These are phyloP conservation scores for Neonectria coccinea DNA, from an alignment of 2,329 filamentous ascomycete species.

Conservation along the genomic window DNA sequence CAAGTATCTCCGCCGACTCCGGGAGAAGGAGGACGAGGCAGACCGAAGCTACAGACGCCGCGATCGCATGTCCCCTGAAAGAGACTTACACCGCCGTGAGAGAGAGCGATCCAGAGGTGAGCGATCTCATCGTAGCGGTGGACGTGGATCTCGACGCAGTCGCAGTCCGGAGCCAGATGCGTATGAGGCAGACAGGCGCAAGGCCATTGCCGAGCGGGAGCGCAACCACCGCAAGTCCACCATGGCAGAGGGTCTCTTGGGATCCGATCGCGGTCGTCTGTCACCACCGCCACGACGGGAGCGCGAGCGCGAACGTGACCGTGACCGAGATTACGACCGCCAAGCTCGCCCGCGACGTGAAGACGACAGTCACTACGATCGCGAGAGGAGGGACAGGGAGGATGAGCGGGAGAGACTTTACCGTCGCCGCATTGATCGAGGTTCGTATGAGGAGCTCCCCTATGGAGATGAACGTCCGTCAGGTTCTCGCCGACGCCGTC, in stretches of 20 bases:
- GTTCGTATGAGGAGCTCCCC: slow-evolving; percentile 87
- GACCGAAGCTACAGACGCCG: slow-evolving; percentile 73
- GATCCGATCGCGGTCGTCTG: slow-evolving; percentile 61
- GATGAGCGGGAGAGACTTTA: slow-evolving; percentile 91
- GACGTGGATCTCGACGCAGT: slow-evolving; percentile 72
- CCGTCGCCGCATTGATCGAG: slow-evolving; percentile 80
- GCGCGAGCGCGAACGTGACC: slow-evolving; percentile 56
- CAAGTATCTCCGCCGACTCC: slow-evolving; percentile 89
- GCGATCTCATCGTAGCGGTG: slow-evolving; percentile 70
- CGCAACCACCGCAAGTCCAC: slow-evolving; percentile 88
- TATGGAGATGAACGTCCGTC: slow-evolving; percentile 82
- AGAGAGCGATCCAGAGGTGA: slow-evolving; percentile 70
- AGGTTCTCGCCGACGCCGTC: slow-evolving; percentile 78
- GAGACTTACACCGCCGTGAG: slow-evolving; percentile 70
- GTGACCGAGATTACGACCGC: slow-evolving; percentile 61
- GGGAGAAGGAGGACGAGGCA: slow-evolving; percentile 87
- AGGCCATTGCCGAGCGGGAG: slow-evolving; percentile 93
- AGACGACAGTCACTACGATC: slow-evolving; percentile 79
- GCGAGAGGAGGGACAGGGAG: slow-evolving; percentile 88
- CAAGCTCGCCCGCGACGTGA: slow-evolving; percentile 68
- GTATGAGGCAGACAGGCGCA: slow-evolving; percentile 94
- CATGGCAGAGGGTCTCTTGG: slow-evolving; percentile 73
- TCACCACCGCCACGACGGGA: slow-evolving; percentile 57
- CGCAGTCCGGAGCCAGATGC: slow-evolving; percentile 92
- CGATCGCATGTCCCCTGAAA: slow-evolving; percentile 66